A percentile compares a stretch with the other conserved stretches of the same genome.
phyloP scores from a whole-genome alignment of 768 basidiomycete genomes.

The Termitomyces sp. region DNA sequence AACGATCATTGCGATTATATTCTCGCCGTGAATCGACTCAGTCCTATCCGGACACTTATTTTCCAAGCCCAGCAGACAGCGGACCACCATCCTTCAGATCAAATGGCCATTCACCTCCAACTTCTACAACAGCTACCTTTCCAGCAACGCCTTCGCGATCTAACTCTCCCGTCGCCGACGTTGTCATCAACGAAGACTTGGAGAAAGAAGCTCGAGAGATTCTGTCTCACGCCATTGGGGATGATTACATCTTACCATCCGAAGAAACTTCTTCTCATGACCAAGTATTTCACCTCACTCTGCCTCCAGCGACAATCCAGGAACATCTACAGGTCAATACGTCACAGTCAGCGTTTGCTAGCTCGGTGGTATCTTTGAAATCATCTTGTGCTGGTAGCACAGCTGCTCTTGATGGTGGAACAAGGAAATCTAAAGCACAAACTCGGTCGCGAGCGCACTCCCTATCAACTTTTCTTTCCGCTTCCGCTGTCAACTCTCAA shows the following conservation, averaged over 20 bases:
- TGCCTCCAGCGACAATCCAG: conserved; percentile 1
- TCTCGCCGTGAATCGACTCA: conserved; percentile 3
- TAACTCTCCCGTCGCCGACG: conserved; percentile 16
- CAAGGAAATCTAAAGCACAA: background rate
- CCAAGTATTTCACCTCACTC: background rate
- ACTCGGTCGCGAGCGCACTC: conserved; percentile 15
- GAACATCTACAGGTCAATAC: conserved; percentile 1
- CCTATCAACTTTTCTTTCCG: conserved; percentile 7
- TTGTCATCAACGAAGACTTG: conserved; percentile 14
- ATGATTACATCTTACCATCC: conserved; percentile 5
- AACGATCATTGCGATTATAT: conserved; percentile 15
- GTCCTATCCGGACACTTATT: conserved; percentile 6
- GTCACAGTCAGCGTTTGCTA: conserved; percentile 10
- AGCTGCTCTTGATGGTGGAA: background rate
- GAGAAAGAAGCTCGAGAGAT: conserved; percentile 16
- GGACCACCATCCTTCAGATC: conserved; percentile 6
- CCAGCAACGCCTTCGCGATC: conserved; percentile 20
- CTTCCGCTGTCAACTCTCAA: background rate
- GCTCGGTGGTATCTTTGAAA: conserved; percentile 22
- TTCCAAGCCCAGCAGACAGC: conserved; percentile 3
- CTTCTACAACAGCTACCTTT: conserved; percentile 14
- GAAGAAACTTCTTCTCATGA: background rate
- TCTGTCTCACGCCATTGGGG: conserved; percentile 9
- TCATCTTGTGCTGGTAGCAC: conserved; percentile 18
- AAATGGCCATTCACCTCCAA: conserved; percentile 6